Evolutionary conservation across 495 filamentous ascomycete species (phyloP).

Genomic region (Cercophora scortea): DNA sequence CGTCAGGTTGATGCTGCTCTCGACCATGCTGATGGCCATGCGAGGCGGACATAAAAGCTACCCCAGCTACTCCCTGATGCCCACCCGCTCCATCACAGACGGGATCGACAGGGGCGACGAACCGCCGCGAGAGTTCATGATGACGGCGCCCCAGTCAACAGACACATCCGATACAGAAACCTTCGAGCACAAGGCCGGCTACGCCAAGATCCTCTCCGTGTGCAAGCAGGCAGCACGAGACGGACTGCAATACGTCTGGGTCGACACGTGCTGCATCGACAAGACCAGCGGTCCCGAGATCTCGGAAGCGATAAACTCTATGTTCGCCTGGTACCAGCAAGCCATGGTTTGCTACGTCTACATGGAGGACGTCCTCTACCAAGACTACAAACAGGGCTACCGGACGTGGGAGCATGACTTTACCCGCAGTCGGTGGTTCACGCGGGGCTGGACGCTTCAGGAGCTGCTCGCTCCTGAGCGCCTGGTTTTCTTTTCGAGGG

Average conservation of each 20-base stretch:
- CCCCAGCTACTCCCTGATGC: neutral
- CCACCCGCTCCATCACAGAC: conserved; percentile 7
- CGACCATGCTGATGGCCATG: conserved; percentile 19
- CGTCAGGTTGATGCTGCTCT: conserved; percentile 17
- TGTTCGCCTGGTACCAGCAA: conserved; percentile 16
- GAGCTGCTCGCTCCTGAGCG: conserved; percentile 17
- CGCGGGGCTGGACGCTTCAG: conserved; percentile 17
- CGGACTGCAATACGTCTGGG: conserved; percentile 13
- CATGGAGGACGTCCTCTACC: conserved; percentile 15
- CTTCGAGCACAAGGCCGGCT: conserved; percentile 14
- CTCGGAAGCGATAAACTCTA: conserved; percentile 19
- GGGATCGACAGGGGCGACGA: conserved; percentile 4
- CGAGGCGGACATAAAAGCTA: conserved; percentile 4
- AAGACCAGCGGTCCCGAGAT: conserved; percentile 15
- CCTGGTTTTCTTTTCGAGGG: conserved; percentile 13
- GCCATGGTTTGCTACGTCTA: conserved; percentile 18
- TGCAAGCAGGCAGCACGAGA: conserved; percentile 15
- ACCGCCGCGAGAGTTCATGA: neutral
- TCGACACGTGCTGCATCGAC: conserved; percentile 23
- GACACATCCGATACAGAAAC: neutral
- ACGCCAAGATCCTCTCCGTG: conserved; percentile 13
- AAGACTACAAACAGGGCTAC: conserved; percentile 13
- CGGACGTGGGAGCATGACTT: conserved; percentile 18
- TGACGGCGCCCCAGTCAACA: neutral
- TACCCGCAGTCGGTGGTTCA: conserved; percentile 15